A percentile compares a stretch with the other conserved stretches of the same genome.
Evolutionary conservation across 805 yeast genomes (phyloP).

Genomic region (Cyberlindnera nakhonratchasimensis): DNA sequence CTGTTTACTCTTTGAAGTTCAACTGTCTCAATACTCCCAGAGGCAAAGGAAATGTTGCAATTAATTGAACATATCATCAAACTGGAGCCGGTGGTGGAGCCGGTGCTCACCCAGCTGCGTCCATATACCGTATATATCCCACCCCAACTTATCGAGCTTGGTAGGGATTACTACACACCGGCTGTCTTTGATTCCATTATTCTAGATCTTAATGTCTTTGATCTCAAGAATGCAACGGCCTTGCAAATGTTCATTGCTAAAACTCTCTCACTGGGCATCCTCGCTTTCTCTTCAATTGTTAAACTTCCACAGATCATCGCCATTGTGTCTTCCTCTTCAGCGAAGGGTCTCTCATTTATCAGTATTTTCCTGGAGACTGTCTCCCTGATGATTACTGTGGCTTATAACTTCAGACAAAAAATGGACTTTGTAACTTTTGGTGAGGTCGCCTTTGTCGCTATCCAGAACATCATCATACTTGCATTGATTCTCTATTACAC

Average conservation of each 20-base stretch:
- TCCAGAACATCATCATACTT: constrained; percentile 35
- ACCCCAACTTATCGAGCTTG: constrained; percentile 20
- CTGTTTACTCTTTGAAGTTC: background rate
- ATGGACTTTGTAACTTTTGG: constrained; percentile 39
- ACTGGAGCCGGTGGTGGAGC: constrained; percentile 19
- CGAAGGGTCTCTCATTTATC: constrained; percentile 34
- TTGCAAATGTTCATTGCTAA: constrained; percentile 31
- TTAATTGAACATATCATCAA: constrained; percentile 6
- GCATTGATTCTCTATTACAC: constrained; percentile 28
- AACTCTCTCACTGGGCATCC: constrained; percentile 35
- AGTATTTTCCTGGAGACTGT: constrained; percentile 34
- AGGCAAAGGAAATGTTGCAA: background rate
- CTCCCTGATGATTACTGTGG: constrained; percentile 31
- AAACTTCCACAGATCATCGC: constrained; percentile 41
- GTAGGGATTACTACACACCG: constrained; percentile 26
- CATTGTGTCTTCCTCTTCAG: constrained; percentile 31
- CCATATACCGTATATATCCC: constrained; percentile 22
- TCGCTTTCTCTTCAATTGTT: constrained; percentile 34
- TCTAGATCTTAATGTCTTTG: constrained; percentile 26
- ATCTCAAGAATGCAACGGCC: constrained; percentile 24
- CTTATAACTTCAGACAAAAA: constrained; percentile 35
- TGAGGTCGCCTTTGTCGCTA: constrained; percentile 33
- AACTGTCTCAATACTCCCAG: background rate
- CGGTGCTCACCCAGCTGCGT: constrained; percentile 19
- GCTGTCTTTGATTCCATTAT: constrained; percentile 29